Evolutionary conservation across 345 rosid species (phyloP), one percentile per base, ranked within the genome.

Genomic region (Eucalyptus albens): DNA sequence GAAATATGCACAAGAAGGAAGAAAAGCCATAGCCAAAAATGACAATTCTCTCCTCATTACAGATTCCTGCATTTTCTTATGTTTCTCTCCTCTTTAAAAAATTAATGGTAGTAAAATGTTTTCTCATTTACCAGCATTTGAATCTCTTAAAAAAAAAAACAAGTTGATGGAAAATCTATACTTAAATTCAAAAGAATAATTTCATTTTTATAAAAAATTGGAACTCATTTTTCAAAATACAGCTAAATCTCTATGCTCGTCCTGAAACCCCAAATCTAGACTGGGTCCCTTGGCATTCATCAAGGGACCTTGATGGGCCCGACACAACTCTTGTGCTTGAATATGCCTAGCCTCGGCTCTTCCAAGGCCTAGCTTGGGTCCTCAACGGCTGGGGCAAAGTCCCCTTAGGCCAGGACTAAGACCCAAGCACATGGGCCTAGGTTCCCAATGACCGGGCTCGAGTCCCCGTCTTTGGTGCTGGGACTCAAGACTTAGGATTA

Each of bases 391-490:
- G 0, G 62, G 29, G 29, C 29, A 56, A 56, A 56, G 29, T 56
- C 62, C 62, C 6, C 13, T 10, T 24, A 56, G 13, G 62, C 13
- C 2, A 24, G 0, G 3, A 56, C 1, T 24, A 3, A 24, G 29
- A 56, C 62, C 6, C 62, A 56, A 56, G 62, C 62, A 2, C 33
- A 62, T 29, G 15, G n/a, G 33, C 33, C 4, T 13, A 62, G 31
- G 69, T 62, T 62, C 17, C 4, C 31, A 27, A 62, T 12, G 15
- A n/a, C n/a, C n/a, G n/a, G 33, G 69, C 37, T n/a, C 17, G 10
- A 65, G 37, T 65, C 37, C 3, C 6, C 1, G 7, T 62, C 2
- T 0, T 26, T 26, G 2, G 65, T 27, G 15, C 0, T 0, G n/a
- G 65, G n/a, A 59, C n/a, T 59, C 15, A 27, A 26, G 65, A 59